Evolutionary conservation across 2,329 filamentous ascomycete species (phyloP).

Genomic region (Penicillium sp.): DNA sequence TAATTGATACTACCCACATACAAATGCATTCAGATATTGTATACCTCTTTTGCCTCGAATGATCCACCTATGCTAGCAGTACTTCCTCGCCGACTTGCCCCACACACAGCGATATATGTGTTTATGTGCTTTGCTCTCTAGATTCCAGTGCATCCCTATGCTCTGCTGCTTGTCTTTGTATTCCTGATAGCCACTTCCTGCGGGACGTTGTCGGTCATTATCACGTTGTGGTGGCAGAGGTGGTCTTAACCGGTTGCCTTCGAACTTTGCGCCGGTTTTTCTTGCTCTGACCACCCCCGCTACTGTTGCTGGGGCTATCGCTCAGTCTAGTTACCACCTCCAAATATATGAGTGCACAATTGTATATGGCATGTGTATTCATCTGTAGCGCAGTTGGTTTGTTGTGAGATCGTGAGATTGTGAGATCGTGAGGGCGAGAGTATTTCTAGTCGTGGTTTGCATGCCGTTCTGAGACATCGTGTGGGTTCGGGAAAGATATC

Average conservation of each 20-base stretch:
- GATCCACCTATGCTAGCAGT: not conserved
- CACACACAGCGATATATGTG: not conserved
- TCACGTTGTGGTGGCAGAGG: not conserved
- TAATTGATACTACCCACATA: not conserved
- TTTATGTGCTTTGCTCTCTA: not conserved
- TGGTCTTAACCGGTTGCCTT: not conserved
- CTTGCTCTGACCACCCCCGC: not conserved
- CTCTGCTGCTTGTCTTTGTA: not conserved
- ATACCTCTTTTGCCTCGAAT: not conserved
- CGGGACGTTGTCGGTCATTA: not conserved
- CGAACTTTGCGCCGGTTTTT: not conserved
- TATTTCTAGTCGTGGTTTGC: not conserved
- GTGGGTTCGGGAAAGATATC: not conserved
- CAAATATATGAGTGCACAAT: not conserved
- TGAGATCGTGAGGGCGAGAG: no score
- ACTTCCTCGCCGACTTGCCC: not conserved
- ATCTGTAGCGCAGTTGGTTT: not conserved
- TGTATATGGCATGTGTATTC: not conserved
- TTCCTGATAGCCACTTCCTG: not conserved
- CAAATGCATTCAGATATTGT: not conserved
- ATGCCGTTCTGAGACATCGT: not conserved
- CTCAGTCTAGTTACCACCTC: not conserved
- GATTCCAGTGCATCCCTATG: not conserved
- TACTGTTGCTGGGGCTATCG: not conserved
- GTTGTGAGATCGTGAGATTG: not conserved